These are phyloP conservation scores for Chenopodium album DNA, from an alignment of 148 eudicot genomes.

Conservation along the genomic window DNA sequence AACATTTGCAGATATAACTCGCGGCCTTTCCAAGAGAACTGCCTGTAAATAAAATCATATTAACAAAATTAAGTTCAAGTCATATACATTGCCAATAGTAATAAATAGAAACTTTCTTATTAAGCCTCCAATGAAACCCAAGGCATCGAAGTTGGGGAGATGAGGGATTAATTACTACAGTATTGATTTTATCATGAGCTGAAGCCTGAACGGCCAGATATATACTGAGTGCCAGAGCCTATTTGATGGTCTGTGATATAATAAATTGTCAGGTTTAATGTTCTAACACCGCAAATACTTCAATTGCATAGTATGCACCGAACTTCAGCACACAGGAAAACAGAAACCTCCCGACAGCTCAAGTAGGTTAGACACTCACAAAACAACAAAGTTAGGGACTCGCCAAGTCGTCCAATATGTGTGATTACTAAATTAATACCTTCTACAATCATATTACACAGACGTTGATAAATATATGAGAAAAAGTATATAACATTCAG, in stretches of 20 bases:
- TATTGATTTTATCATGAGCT: background rate
- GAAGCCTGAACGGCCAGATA: too few relatives aligned
- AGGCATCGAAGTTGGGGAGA: background rate
- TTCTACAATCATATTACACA: background rate
- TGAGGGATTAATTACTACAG: background rate
- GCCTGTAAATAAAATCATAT: constrained; percentile 39
- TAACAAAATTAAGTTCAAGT: background rate
- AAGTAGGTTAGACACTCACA: background rate
- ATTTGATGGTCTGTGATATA: too few relatives aligned
- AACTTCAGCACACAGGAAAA: background rate
- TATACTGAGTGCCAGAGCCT: too few relatives aligned
- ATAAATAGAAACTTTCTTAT: background rate
- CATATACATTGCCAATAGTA: background rate
- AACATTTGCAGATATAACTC: constrained; percentile 75
- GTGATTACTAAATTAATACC: background rate
- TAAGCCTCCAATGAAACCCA: background rate
- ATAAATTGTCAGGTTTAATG: background rate
- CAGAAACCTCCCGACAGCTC: background rate
- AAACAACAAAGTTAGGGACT: background rate
- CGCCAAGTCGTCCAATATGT: too few relatives aligned
- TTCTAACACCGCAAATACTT: background rate
- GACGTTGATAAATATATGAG: too few relatives aligned
- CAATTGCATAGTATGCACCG: background rate
- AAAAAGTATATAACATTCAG: too few relatives aligned
- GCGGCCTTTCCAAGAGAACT: constrained; percentile 72